Base-by-base conservation (phyloP, 306 rosid genomes). In the Cucurbita pepo region DNA sequence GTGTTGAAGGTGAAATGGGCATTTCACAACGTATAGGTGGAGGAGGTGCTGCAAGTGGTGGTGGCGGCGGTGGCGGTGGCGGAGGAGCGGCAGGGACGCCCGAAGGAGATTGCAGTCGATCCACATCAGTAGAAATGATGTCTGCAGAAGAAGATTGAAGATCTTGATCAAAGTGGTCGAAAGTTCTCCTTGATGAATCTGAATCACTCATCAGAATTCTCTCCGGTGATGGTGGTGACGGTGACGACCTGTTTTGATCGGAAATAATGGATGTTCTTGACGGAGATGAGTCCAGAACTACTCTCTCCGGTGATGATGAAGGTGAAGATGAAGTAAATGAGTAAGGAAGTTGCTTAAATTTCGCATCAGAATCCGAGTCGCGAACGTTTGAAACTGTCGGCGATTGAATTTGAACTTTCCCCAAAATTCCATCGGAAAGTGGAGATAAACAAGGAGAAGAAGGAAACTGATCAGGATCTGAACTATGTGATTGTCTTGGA, bases 371-470 rank as follows among this genome's bases (percentile, higher is more conserved):
- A 34, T 71, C 71, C 44, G 59, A 57, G 72, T 75, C 80, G 18
- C 58, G 76, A 74, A 34, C 59, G 60, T 56, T 79, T 34, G 83
- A 56, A 19, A 21, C 53, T 38, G 19, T 75, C 2, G 79, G 59
- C 18, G 56, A 61, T 21, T 37, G 55, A 48, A 13, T 41, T 30
- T 50, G 43, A 77, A 36, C 12, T 70, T 41, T 71, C 34, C 62
- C 77, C 9, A 30, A 40, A 78, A 56, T 61, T 76, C 76, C 77
- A 18, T 56, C 85, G 10, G 83, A 80, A 8, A 81, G 63, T 0
- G 80, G 77, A 10, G 75, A 81, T n/a, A 74, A 74, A 8, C 71
- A 22, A 34, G 84, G 74, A 55, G 86, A 77, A 34, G 83, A 72
- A 51, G 79, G 79, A 62, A 81, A 77, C 34, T 22, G 75, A 44